Evolutionary conservation across 2,329 filamentous ascomycete genomes (phyloP).

Genomic region (Colletotrichum tropicale): DNA sequence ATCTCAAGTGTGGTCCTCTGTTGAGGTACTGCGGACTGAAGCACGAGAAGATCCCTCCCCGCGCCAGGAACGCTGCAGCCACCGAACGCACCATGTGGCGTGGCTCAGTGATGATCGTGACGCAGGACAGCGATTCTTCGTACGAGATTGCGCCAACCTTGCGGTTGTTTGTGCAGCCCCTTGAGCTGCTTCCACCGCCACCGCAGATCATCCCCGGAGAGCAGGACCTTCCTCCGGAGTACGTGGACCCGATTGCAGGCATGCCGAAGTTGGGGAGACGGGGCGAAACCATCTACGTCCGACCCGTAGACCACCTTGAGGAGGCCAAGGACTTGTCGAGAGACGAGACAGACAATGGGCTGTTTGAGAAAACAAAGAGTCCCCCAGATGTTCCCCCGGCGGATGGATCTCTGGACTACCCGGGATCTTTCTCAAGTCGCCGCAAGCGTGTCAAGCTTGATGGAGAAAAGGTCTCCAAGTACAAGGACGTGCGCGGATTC

Average conservation of each 20-base stretch:
- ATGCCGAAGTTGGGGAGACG: conserved; percentile 84
- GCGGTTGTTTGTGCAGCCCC: conserved; percentile 84
- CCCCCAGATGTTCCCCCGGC: conserved; percentile 49
- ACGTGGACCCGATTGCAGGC: conserved; percentile 88
- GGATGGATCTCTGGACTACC: conserved; percentile 50
- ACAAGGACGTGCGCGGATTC: conserved; percentile 81
- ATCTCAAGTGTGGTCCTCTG: conserved; percentile 88
- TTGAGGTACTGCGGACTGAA: conserved; percentile 88
- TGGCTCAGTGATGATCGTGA: conserved; percentile 95
- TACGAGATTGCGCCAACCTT: conserved; percentile 81
- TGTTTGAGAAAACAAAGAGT: conserved; percentile 75
- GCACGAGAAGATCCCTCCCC: conserved; percentile 56
- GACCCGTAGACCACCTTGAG: conserved; percentile 84
- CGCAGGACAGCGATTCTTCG: conserved; percentile 80
- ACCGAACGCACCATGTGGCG: conserved; percentile 83
- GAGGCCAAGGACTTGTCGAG: conserved; percentile 79
- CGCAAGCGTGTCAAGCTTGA: conserved; percentile 63
- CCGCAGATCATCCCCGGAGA: conserved; percentile 71
- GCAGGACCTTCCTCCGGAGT: conserved; percentile 73
- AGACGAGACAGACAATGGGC: conserved; percentile 79
- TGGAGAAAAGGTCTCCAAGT: conserved; percentile 81
- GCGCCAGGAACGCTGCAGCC: conserved; percentile 36
- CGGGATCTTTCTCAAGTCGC: conserved; percentile 58
- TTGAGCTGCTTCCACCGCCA: conserved; percentile 80
- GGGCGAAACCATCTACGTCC: conserved; percentile 86